Evolutionary conservation across 2,329 filamentous ascomycete genomes (phyloP).

Genomic region (Xylariaceae sp.): DNA sequence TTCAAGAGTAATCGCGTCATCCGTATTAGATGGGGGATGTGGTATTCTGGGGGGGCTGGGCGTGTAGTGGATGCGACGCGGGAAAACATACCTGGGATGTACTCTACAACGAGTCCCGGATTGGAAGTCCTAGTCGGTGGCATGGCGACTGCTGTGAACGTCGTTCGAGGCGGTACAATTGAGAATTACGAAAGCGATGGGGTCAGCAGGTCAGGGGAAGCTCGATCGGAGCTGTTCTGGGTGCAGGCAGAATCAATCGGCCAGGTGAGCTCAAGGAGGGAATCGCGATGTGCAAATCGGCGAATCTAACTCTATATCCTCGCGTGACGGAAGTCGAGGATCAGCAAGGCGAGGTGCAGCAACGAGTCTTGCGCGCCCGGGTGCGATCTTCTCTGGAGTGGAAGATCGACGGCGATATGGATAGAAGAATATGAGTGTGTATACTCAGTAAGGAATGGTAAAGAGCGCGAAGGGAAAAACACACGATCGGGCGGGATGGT

Average conservation of each 20-base stretch:
- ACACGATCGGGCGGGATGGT: neutral
- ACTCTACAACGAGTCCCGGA: slow-evolving; percentile 89
- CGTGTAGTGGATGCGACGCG: neutral
- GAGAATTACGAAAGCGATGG: neutral
- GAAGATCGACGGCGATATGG: neutral
- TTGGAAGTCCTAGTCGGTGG: slow-evolving; percentile 50
- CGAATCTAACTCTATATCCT: slow-evolving; percentile 1
- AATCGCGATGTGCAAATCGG: slow-evolving; percentile 4
- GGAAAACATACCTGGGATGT: slow-evolving; percentile 75
- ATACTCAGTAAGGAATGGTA: neutral
- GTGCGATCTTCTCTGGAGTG: neutral
- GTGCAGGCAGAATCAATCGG: neutral
- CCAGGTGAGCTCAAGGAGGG: neutral
- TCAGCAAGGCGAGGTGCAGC: neutral
- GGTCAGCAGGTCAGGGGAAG: neutral
- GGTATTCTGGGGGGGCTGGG: neutral
- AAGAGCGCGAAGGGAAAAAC: neutral
- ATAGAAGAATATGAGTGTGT: neutral
- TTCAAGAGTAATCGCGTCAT: neutral
- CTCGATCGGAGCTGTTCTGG: neutral
- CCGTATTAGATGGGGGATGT: neutral
- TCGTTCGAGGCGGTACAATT: slow-evolving; percentile 2
- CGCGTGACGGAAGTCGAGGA: neutral
- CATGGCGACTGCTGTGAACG: slow-evolving; percentile 36
- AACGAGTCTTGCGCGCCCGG: neutral